Evolutionary conservation across 192 early-diverging fungal genomes (phyloP).

Genomic region (Glomus cerebriforme): DNA sequence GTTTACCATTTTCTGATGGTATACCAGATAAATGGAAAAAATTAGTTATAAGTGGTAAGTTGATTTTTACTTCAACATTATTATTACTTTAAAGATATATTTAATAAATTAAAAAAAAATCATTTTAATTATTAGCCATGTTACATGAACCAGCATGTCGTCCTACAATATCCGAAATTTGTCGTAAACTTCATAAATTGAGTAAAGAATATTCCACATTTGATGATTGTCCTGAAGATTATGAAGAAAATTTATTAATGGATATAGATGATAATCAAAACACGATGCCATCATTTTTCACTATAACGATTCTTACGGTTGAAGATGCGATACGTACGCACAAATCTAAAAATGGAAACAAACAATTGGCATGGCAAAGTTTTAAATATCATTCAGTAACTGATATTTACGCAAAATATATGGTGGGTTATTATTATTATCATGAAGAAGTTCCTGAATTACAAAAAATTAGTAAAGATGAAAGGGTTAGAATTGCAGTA

Average conservation of each 20-base stretch:
- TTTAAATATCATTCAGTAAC: not conserved
- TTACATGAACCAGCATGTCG: too few species aligned
- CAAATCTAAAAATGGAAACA: not conserved
- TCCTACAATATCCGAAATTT: too few species aligned
- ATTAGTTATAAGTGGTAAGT: too few species aligned
- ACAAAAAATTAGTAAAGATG: not conserved
- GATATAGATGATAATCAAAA: not conserved
- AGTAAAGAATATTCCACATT: too few species aligned
- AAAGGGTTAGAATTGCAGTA: not conserved
- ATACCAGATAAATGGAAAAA: not conserved
- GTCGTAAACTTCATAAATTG: too few species aligned
- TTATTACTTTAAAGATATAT: too few species aligned
- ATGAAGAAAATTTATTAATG: not conserved
- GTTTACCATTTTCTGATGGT: not conserved
- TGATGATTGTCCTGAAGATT: too few species aligned
- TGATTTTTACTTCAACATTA: too few species aligned
- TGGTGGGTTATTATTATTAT: constrained; percentile 16
- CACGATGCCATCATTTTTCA: not conserved
- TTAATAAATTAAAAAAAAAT: too few species aligned
- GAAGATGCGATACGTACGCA: not conserved
- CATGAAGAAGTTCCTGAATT: not conserved
- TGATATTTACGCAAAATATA: constrained; percentile 5
- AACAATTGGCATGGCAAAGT: constrained; percentile 1
- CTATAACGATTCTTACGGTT: not conserved
- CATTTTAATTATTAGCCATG: too few species aligned